Evolutionary conservation across 176 grass and related monocot genomes (phyloP), one percentile per base, ranked within the genome.

Genomic region (Musa beccarii): DNA sequence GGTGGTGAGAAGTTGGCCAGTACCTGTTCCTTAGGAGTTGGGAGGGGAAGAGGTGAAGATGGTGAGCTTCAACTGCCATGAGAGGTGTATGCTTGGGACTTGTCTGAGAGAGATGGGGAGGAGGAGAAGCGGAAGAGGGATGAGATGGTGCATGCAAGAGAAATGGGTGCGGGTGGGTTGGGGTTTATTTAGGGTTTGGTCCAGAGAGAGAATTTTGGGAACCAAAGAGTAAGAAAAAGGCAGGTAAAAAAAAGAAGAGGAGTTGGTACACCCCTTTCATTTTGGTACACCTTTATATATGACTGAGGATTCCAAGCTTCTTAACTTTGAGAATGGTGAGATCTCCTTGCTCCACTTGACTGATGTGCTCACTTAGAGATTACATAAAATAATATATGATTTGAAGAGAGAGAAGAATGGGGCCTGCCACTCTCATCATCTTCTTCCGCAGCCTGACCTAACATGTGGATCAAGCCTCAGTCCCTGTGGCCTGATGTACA

Each of bases 61-160:
- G 76, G 56, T 82, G 79, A 51, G 81, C 77, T 54, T 97, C 81
- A 49, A 97, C 87, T 28, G 84, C 90, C 90, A 93, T 90, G 59
- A 13, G 43, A 28, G 50, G 25, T 54, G 49, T 59, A 62, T 52
- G 80, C 49, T 13, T 64, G 21, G 54, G 51, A 43, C 55, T 34
- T 23, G 72, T 65, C 72, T n/a, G 49, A 78, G 2, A 51, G 74
- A 76, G 74, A 59, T 12, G 8, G 2, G 51, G 53, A 9, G 23
- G 29, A 56, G 53, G 22, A 11, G 10, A 0, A 3, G 66, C 8
- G 15, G 52, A 9, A 12, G 53, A 59, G 51, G 77, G 34, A 57
- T 20, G 66, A n/a, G 14, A 17, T 52, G 77, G 77, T 9, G 68
- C 68, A 70, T 70, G 49, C 68, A 70, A 51, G 19, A 12, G 43